Conservation (phyloP, 208 protist species). For the Trypanosoma grayi region DNA sequence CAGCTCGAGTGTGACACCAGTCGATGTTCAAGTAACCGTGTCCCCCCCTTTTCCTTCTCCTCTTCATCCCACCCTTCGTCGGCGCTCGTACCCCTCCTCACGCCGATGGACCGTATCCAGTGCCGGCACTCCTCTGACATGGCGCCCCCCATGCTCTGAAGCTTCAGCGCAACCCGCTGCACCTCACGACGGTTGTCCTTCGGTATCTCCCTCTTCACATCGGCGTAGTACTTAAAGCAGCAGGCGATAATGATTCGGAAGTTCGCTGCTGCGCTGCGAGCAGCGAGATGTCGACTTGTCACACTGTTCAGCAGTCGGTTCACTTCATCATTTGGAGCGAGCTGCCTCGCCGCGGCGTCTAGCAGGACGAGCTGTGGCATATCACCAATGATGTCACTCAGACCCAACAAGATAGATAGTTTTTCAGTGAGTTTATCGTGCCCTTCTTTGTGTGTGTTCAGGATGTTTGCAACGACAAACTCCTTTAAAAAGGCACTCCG, state of each 20-base stretch:
- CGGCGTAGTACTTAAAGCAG: constrained; percentile 32
- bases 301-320: constrained; percentile 32
- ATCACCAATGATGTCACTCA: constrained; percentile 34
- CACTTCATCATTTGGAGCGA: constrained; percentile 34
- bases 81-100: background rate
- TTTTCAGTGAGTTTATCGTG: constrained; percentile 1
- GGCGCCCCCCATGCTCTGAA: constrained; percentile 29
- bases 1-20: constrained; percentile 26
- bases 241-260: constrained; percentile 25
- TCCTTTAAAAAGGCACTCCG: constrained; percentile 18
- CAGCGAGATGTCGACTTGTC: constrained; percentile 36
- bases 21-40: background rate
- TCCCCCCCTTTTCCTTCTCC: background rate
- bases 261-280: constrained; percentile 33
- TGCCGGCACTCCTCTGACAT: constrained; percentile 32
- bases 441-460: background rate
- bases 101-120: constrained; percentile 16
- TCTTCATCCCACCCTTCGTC: background rate
- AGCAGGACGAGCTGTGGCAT: constrained; percentile 46
- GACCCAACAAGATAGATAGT: constrained; percentile 37
- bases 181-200: constrained; percentile 32
- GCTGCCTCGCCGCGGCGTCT: constrained; percentile 52
- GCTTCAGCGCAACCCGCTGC: constrained; percentile 32
- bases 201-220: constrained; percentile 26
- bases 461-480: constrained; percentile 7